Evolutionary conservation across 345 rosid species (phyloP), one percentile per base, ranked within the genome.

Genomic region (Rhodamnia rubescens): DNA sequence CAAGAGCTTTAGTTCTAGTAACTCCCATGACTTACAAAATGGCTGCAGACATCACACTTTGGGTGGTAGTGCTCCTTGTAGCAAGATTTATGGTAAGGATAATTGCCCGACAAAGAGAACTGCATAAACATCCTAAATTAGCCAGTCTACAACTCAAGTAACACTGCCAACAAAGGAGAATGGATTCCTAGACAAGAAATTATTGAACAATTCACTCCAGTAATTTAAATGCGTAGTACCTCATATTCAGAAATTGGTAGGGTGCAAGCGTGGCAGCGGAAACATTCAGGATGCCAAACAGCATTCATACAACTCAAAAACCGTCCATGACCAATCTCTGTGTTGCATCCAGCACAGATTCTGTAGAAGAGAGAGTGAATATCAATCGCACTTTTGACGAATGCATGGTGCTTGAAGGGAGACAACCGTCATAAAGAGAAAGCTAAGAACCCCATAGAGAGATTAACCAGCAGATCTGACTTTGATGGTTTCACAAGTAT

Each of bases 271-370:
- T 87, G 85, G 91, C 99, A 98, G 42, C 95, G 86, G 90, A 98
- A 96, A 88, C 99, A 98, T 90, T 93, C 93, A 56, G 99, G 98
- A 92, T 98, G 99, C 99, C 99, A 96, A 86, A 92, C 90, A 85
- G 93, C 89, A 85, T 90, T 92, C 84, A 96, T 92, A 90, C 99
- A 98, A 89, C 93, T 98, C 82, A 96, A 89, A 86, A 85, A 96
- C 85, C 96, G 91, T 75, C 99, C 99, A 83, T 91, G 96, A 82
- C 99, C 99, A 87, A 98, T 98, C 89, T 94, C 98, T 85, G 88
- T 87, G 74, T 92, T 90, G 93, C 99, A 98, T 82, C 99, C 99
- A 85, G 95, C 97, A 89, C 99, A 98, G 32, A 94, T 91, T 93
- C 99, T 98, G 90, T 55, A 83, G 54, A 91, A 83, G 44, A 27